A percentile compares a stretch with the other conserved stretches of the same genome.
phyloP scores from a whole-genome alignment of 2,329 filamentous ascomycete genomes.

The Colletotrichum abscissum region DNA sequence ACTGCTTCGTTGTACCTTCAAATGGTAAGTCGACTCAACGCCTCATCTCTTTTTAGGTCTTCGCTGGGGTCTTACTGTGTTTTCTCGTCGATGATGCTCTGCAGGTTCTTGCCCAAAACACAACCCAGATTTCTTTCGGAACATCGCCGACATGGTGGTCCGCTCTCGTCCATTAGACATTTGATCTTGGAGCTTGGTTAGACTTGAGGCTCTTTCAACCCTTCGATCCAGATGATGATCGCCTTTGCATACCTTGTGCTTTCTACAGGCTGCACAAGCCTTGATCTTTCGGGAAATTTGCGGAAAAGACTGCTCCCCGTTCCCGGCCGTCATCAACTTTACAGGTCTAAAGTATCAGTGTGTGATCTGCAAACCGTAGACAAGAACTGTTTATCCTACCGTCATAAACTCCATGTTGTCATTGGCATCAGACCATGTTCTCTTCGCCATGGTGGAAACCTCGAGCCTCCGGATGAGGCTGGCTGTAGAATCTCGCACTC shows the following conservation, averaged over 20 bases:
- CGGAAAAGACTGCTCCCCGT: conserved; percentile 38
- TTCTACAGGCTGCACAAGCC: conserved; percentile 53
- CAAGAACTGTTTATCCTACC: neutral
- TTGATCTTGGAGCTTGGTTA: conserved; percentile 46
- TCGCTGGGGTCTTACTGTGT: conserved; percentile 45
- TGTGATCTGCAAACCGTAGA: neutral
- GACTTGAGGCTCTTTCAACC: neutral
- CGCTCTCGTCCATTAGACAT: conserved; percentile 53
- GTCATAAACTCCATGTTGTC: conserved; percentile 29
- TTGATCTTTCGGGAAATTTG: conserved; percentile 54
- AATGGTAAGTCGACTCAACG: neutral
- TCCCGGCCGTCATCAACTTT: conserved; percentile 31
- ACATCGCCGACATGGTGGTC: conserved; percentile 52
- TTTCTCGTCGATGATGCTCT: conserved; percentile 54
- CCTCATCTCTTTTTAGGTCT: conserved; percentile 14
- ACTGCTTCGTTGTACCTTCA: conserved; percentile 30
- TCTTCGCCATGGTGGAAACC: conserved; percentile 30
- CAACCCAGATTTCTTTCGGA: conserved; percentile 49
- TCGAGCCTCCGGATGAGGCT: neutral
- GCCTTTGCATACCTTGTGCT: conserved; percentile 48
- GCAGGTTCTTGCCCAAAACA: conserved; percentile 53
- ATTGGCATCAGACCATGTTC: conserved; percentile 35
- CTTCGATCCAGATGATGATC: neutral
- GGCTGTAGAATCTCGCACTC: neutral
- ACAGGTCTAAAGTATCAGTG: neutral